These are phyloP conservation scores for Hamigera avellanea DNA, from an alignment of 495 filamentous ascomycete species.

Conservation along the genomic window DNA sequence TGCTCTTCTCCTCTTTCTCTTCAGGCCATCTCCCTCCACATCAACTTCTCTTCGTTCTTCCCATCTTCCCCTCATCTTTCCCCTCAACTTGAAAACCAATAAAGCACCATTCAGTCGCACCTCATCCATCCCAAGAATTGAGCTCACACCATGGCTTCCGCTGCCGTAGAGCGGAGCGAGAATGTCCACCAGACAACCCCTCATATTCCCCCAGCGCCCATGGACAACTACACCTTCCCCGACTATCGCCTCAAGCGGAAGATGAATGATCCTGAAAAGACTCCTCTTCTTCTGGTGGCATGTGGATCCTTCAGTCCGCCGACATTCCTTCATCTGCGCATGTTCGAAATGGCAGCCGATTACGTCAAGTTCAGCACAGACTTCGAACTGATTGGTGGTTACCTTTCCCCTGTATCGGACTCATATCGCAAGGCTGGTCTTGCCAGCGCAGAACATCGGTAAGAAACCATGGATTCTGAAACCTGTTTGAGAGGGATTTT, in stretches of 20 bases:
- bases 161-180: conserved; percentile 21
- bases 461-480: conserved; percentile 8
- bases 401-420: conserved; percentile 69
- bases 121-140: no score
- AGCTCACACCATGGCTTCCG: conserved; percentile 22
- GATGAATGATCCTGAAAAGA: conserved; percentile 59
- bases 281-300: conserved; percentile 71
- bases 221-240: conserved; percentile 62
- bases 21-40: no score
- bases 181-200: conserved; percentile 17
- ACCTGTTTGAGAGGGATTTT: no score
- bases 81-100: no score
- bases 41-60: no score
- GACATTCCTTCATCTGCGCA: conserved; percentile 80
- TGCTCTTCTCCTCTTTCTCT: no score
- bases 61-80: no score
- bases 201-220: conserved; percentile 15
- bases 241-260: conserved; percentile 52
- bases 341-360: conserved; percentile 88
- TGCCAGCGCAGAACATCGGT: conserved; percentile 63
- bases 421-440: conserved; percentile 88
- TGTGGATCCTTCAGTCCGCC: conserved; percentile 82
- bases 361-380: conserved; percentile 70
- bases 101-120: no score
- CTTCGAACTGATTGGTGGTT: conserved; percentile 78